Conservation (phyloP, 2,329 filamentous ascomycete species). For the Sarocladium kiliense region DNA sequence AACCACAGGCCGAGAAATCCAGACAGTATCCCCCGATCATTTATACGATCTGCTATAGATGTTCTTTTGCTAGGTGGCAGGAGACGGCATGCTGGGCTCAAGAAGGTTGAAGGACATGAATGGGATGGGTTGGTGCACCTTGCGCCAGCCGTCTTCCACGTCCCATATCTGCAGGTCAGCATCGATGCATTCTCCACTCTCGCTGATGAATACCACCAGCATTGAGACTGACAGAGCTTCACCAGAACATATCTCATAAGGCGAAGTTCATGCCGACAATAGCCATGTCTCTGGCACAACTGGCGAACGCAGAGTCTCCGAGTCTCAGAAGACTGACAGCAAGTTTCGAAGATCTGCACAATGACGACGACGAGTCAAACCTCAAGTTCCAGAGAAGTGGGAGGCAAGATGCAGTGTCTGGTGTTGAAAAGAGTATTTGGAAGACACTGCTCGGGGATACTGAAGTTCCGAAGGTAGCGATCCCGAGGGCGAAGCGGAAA, state of each 20-base stretch:
- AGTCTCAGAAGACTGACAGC: constrained; percentile 23
- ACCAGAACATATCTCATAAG: constrained; percentile 20
- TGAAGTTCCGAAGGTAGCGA: not conserved
- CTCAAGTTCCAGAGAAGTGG: not conserved
- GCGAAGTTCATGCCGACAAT: constrained; percentile 23
- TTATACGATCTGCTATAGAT: constrained; percentile 14
- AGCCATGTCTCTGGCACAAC: constrained; percentile 23
- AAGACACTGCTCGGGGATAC: constrained; percentile 2
- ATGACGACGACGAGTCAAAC: not conserved
- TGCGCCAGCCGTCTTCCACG: constrained; percentile 30
- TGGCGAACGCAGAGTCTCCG: constrained; percentile 30
- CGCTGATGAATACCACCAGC: too few relatives aligned
- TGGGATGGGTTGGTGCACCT: constrained; percentile 21
- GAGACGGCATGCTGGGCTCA: constrained; percentile 18
- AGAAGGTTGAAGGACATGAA: constrained; percentile 13
- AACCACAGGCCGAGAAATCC: not conserved
- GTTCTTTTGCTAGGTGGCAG: constrained; percentile 20
- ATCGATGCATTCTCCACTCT: not conserved
- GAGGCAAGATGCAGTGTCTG: constrained; percentile 1
- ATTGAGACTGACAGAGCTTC: not conserved
- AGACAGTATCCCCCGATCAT: not conserved
- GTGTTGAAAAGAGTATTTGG: constrained; percentile 10
- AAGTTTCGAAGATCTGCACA: constrained; percentile 5
- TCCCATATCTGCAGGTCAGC: constrained; percentile 28
- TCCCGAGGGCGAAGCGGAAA: not conserved